Evolutionary conservation across 371 early-diverging fungal genomes (phyloP).

Genomic region (Rhizopus sp.): DNA sequence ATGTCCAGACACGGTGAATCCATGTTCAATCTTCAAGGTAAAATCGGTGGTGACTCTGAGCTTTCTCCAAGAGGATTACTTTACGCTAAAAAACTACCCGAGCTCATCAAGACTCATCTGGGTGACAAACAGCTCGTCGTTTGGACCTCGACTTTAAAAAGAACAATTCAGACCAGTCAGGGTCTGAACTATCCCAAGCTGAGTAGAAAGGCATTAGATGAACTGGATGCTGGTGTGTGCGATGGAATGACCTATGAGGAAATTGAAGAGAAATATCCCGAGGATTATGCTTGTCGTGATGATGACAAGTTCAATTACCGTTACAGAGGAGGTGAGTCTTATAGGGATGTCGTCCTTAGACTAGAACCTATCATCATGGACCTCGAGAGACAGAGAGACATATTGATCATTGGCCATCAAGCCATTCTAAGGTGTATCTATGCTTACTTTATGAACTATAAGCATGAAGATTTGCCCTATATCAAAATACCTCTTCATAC

Average conservation of each 20-base stretch:
- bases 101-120: constrained; percentile 69
- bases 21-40: constrained; percentile 81
- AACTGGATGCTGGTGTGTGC: constrained; percentile 96
- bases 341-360: constrained; percentile 70
- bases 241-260: constrained; percentile 98
- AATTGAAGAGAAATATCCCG: constrained; percentile 86
- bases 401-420: constrained; percentile 94
- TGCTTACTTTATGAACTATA: constrained; percentile 91
- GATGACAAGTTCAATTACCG: constrained; percentile 94
- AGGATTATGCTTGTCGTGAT: constrained; percentile 90
- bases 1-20: constrained; percentile 94
- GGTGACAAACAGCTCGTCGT: constrained; percentile 79
- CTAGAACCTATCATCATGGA: constrained; percentile 92
- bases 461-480: constrained; percentile 94
- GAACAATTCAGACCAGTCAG: constrained; percentile 89
- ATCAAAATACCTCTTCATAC: constrained; percentile 97
- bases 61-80: constrained; percentile 86
- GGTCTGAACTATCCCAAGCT: constrained; percentile 79
- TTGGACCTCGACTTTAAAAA: constrained; percentile 95
- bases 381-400: constrained; percentile 94
- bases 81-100: constrained; percentile 85
- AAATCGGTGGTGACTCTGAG: constrained; percentile 94
- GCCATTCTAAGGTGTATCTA: constrained; percentile 94
- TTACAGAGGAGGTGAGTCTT: constrained; percentile 95
- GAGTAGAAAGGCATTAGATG: constrained; percentile 97